These are phyloP conservation scores for Sugiyamaella smithiae DNA, from an alignment of 805 yeast genomes.

Conservation along the genomic window DNA sequence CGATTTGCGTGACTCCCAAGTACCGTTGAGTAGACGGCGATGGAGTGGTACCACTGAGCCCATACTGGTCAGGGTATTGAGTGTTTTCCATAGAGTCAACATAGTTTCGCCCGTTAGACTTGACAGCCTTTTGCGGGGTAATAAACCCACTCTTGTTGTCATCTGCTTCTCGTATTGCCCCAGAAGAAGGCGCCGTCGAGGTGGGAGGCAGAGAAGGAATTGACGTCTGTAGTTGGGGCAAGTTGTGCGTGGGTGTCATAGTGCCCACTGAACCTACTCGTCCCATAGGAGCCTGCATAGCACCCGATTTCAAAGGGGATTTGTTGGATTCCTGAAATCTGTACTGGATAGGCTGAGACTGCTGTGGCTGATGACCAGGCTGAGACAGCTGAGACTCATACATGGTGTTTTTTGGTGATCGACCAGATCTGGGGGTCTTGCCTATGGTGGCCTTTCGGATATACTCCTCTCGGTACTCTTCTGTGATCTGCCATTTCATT, in stretches of 20 bases:
- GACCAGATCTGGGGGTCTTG: constrained; percentile 18
- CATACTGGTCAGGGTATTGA: constrained; percentile 22
- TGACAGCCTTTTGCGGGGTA: constrained; percentile 20
- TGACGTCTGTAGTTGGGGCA: background rate
- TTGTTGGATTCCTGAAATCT: background rate
- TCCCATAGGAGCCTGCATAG: background rate
- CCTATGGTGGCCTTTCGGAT: constrained; percentile 77
- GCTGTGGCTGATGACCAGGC: constrained; percentile 24
- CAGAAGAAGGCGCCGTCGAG: background rate
- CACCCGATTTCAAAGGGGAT: constrained; percentile 8
- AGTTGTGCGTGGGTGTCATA: background rate
- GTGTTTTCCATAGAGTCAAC: background rate
- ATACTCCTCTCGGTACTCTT: constrained; percentile 78
- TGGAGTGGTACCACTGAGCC: constrained; percentile 16
- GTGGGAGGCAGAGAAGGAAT: constrained; percentile 1
- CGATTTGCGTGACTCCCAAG: constrained; percentile 45
- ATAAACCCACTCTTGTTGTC: constrained; percentile 8
- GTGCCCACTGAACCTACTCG: background rate
- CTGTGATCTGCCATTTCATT: constrained; percentile 97
- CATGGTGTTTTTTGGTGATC: background rate
- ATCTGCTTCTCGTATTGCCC: background rate
- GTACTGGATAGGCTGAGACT: constrained; percentile 6
- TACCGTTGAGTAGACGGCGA: constrained; percentile 23
- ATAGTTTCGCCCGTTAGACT: background rate
- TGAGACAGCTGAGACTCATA: background rate